phyloP scores from a whole-genome alignment of 2,329 filamentous ascomycete genomes.

The Beauveria asiatica region DNA sequence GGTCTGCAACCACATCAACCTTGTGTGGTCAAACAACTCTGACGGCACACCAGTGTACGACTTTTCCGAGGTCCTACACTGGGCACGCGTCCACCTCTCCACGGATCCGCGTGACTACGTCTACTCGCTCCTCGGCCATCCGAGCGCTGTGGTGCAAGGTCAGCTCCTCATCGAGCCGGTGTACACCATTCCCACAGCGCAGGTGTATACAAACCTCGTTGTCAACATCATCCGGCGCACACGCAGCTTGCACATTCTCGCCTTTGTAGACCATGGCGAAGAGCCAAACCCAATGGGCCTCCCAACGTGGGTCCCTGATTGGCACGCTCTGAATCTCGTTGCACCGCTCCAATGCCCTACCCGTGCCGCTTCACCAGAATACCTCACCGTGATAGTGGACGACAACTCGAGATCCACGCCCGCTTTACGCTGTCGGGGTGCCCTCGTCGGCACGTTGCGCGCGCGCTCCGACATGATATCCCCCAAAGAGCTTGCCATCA shows the following conservation, averaged over 20 bases:
- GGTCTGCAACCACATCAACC: conserved; percentile 12
- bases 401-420: neutral
- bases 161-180: neutral
- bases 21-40: conserved; percentile 9
- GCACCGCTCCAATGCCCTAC: conserved; percentile 7
- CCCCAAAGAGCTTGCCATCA: conserved; percentile 9
- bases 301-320: conserved; percentile 10
- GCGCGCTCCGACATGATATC: conserved; percentile 1
- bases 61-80: conserved; percentile 10
- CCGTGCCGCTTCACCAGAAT: neutral
- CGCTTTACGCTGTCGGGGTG: neutral
- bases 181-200: neutral
- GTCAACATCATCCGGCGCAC: neutral
- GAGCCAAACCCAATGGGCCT: conserved; percentile 1
- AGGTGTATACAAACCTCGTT: conserved; percentile 7
- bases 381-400: neutral
- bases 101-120: conserved; percentile 10
- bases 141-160: conserved; percentile 4
- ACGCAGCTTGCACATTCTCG: conserved; percentile 7
- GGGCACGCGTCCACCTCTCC: conserved; percentile 9
- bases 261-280: conserved; percentile 11
- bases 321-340: conserved; percentile 9
- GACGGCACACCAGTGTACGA: conserved; percentile 5
- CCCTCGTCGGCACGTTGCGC: neutral
- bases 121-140: conserved; percentile 11